Percentiles rank a stretch among this genome's conserved stretches.
Evolutionary conservation across 1,284 basidiomycete genomes (phyloP).

Genomic region (Cerrena zonata): DNA sequence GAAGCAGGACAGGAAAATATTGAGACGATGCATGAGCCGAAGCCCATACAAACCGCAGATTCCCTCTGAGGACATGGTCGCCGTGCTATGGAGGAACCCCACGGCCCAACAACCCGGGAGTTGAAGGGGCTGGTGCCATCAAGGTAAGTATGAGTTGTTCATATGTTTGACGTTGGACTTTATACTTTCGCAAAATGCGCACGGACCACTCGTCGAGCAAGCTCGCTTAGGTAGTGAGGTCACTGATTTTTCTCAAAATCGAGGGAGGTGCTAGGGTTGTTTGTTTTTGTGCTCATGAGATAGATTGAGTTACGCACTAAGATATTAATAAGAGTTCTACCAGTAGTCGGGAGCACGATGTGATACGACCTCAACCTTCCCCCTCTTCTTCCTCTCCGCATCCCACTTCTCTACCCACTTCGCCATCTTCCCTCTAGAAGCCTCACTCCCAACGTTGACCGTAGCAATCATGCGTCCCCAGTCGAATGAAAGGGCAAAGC

Average conservation of each 20-base stretch:
- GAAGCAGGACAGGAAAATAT: conserved; percentile 61
- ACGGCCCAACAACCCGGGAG: conserved; percentile 39
- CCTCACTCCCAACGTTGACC: conserved; percentile 84
- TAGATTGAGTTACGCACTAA: background rate
- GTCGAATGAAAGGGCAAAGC: conserved; percentile 81
- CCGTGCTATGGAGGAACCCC: conserved; percentile 59
- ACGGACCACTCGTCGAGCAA: conserved; percentile 6
- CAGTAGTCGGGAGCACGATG: conserved; percentile 65
- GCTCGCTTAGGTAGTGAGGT: background rate
- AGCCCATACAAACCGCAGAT: conserved; percentile 56
- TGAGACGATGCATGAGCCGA: conserved; percentile 62
- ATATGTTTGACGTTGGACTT: background rate
- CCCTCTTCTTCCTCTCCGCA: conserved; percentile 63
- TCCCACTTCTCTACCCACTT: conserved; percentile 87
- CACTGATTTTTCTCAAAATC: background rate
- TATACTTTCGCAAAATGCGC: conserved; percentile 1
- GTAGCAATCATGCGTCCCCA: conserved; percentile 90
- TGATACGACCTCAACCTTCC: conserved; percentile 48
- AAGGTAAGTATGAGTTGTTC: conserved; percentile 34
- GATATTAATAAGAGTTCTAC: conserved; percentile 36
- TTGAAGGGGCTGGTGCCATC: conserved; percentile 35
- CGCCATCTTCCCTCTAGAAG: conserved; percentile 76
- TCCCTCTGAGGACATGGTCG: conserved; percentile 54
- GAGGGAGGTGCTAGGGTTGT: background rate
- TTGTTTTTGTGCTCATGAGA: background rate